Evolutionary conservation across 1,284 basidiomycete species (phyloP).

Genomic region (Ustilago trichophora): DNA sequence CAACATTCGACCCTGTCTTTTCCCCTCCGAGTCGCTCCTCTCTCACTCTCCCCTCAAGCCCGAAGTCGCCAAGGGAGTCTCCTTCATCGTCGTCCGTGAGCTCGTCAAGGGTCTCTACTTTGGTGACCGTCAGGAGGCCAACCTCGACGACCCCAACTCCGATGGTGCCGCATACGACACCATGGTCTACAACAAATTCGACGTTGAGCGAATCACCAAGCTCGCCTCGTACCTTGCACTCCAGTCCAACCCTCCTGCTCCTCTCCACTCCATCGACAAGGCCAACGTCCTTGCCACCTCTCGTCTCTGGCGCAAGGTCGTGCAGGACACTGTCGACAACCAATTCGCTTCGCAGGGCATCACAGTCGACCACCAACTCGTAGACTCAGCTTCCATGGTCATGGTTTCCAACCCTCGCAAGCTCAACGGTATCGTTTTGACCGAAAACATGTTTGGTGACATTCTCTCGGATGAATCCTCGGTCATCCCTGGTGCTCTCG

Average conservation of each 20-base stretch:
- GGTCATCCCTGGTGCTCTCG: slow-evolving; percentile 96
- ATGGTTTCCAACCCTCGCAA: slow-evolving; percentile 91
- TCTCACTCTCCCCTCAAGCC: slow-evolving; percentile 91
- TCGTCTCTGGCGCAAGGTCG: slow-evolving; percentile 84
- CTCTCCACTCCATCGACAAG: slow-evolving; percentile 95
- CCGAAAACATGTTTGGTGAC: slow-evolving; percentile 66
- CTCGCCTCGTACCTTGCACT: slow-evolving; percentile 94
- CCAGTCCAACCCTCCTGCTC: slow-evolving; percentile 80
- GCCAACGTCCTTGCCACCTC: slow-evolving; percentile 97
- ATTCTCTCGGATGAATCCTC: slow-evolving; percentile 95
- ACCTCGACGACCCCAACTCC: slow-evolving; percentile 65
- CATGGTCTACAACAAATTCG: slow-evolving; percentile 88
- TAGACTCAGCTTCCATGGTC: slow-evolving; percentile 96
- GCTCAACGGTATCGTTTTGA: slow-evolving; percentile 82
- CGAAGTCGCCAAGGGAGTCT: slow-evolving; percentile 82
- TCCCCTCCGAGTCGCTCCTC: slow-evolving; percentile 89
- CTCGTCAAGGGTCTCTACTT: slow-evolving; percentile 78
- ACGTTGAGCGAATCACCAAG: slow-evolving; percentile 93
- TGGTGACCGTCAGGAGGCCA: slow-evolving; percentile 84
- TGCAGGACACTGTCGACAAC: slow-evolving; percentile 60
- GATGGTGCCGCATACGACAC: slow-evolving; percentile 67
- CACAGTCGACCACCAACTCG: slow-evolving; percentile 75
- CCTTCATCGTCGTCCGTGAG: slow-evolving; percentile 94
- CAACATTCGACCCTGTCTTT: slow-evolving; percentile 96
- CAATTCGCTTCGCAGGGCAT: slow-evolving; percentile 58